Evolutionary conservation across 2,329 filamentous ascomycete species (phyloP).

Genomic region (Trichoderma guizhouense): DNA sequence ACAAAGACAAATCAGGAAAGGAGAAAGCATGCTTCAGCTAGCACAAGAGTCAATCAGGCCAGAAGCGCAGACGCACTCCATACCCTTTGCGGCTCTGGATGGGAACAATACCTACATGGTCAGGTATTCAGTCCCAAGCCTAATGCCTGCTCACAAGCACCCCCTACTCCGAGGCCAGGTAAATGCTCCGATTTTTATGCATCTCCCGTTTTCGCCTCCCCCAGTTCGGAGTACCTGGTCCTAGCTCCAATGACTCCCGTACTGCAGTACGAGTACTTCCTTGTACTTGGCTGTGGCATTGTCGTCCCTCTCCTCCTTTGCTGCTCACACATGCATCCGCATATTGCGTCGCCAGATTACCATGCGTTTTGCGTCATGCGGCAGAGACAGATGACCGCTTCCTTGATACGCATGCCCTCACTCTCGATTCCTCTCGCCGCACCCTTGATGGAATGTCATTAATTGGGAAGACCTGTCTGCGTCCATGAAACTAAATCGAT

Average conservation of each 20-base stretch:
- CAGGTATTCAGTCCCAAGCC: not conserved
- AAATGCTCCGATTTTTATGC: not conserved
- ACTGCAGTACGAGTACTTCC: not conserved
- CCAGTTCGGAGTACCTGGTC: not conserved
- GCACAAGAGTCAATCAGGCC: not conserved
- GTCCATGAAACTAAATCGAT: not conserved
- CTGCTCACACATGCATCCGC: not conserved
- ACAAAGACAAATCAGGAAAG: slow-evolving; percentile 9
- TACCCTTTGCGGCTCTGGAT: not conserved
- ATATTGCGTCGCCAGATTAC: slow-evolving; percentile 1
- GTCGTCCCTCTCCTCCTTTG: not conserved
- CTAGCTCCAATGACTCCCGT: not conserved
- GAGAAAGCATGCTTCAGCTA: slow-evolving; percentile 3
- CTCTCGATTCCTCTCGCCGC: not conserved
- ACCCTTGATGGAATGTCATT: not conserved
- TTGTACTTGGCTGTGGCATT: not conserved
- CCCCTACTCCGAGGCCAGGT: not conserved
- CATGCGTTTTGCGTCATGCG: slow-evolving; percentile 10
- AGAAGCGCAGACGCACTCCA: not conserved
- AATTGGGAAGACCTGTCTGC: not conserved
- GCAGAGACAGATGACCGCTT: slow-evolving; percentile 1
- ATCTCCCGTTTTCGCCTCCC: not conserved
- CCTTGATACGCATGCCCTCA: not conserved
- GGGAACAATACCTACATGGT: not conserved
- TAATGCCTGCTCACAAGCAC: not conserved